phyloP scores from a whole-genome alignment of 2,329 filamentous ascomycete genomes.

The Sarocladium brachiariae region DNA sequence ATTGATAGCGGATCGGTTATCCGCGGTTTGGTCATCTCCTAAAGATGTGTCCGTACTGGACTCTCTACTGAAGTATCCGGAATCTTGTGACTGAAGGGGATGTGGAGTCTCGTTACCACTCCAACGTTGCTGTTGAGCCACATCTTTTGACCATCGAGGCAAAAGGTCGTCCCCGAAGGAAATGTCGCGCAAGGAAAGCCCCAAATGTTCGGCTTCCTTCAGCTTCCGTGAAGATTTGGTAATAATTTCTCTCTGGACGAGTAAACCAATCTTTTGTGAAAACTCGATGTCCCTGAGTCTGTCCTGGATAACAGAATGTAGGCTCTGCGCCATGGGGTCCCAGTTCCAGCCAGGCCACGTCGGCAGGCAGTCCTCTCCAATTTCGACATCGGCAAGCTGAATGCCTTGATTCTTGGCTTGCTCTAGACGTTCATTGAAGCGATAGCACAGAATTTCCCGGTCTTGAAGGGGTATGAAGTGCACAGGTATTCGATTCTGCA shows the following conservation, averaged over 20 bases:
- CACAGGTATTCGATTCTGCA: background rate
- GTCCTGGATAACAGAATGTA: background rate
- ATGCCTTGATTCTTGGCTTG: background rate
- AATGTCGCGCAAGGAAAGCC: background rate
- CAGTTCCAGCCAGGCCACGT: constrained; percentile 17
- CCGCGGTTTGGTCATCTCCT: too few species aligned
- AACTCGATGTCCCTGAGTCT: background rate
- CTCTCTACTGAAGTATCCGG: background rate
- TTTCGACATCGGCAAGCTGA: background rate
- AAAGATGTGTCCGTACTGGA: too few species aligned
- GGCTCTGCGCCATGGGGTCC: background rate
- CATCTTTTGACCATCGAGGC: background rate
- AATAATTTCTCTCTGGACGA: background rate
- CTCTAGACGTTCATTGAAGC: background rate
- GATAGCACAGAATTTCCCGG: background rate
- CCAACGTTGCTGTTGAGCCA: background rate
- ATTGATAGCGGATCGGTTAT: background rate
- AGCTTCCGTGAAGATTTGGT: background rate
- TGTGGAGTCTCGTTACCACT: constrained; percentile 9
- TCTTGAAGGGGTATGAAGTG: background rate
- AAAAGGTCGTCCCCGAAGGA: constrained; percentile 1
- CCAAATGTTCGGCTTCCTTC: background rate
- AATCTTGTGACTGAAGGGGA: background rate
- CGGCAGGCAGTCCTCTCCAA: constrained; percentile 16
- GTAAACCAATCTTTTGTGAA: background rate